Conservation (phyloP, 345 rosid species). For the Anacardium occidentale region DNA sequence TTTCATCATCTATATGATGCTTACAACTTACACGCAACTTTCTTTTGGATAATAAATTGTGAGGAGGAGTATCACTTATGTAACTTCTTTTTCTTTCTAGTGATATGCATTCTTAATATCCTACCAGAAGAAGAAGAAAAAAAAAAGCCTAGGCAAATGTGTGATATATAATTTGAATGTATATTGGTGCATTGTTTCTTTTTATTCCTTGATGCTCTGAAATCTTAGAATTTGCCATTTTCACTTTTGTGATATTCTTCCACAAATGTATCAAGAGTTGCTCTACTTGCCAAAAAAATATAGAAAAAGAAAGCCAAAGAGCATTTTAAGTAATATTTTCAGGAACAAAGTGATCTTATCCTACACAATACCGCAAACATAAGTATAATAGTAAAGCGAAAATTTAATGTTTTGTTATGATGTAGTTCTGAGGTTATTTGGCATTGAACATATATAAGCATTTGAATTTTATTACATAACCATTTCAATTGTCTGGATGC, state of each 20-base stretch:
- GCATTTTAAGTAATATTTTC: background rate
- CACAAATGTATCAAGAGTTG: background rate
- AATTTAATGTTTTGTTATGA: background rate
- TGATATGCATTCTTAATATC: no score
- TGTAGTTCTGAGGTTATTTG: background rate
- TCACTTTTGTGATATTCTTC: background rate
- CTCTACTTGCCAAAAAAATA: background rate
- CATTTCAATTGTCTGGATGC: background rate
- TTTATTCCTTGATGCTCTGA: background rate
- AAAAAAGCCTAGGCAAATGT: no score
- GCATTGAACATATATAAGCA: background rate
- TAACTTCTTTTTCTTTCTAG: no score
- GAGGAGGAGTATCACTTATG: no score
- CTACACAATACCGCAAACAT: background rate
- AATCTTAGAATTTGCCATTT: background rate
- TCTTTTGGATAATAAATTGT: background rate
- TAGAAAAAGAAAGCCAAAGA: background rate
- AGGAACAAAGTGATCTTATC: background rate
- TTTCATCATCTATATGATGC: no score
- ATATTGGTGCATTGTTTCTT: background rate
- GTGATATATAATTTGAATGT: no score
- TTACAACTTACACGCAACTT: no score
- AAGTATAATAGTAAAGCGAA: background rate
- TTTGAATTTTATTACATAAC: background rate
- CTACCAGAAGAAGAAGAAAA: no score